phyloP scores from a whole-genome alignment of 2,329 filamentous ascomycete species.

The Pseudogymnoascus sp. region DNA sequence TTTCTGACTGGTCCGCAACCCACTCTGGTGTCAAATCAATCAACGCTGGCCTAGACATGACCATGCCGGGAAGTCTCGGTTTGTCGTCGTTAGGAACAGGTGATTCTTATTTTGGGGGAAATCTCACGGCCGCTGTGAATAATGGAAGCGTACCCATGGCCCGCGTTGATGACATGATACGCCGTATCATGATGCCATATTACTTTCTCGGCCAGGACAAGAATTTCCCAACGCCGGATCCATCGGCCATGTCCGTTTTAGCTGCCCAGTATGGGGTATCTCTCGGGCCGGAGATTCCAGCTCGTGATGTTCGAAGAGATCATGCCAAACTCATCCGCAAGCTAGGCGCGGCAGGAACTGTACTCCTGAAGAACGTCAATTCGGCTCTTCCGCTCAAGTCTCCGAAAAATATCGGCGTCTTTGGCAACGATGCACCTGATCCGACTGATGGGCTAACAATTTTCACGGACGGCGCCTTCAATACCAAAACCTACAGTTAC shows the following conservation, averaged over 20 bases:
- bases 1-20: slow-evolving; percentile 38
- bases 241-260: slow-evolving; percentile 43
- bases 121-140: slow-evolving; percentile 42
- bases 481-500: no score
- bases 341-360: slow-evolving; percentile 50
- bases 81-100: background rate
- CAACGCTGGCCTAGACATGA: slow-evolving; percentile 39
- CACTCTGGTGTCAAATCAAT: slow-evolving; percentile 35
- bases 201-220: slow-evolving; percentile 42
- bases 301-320: slow-evolving; percentile 42
- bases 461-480: slow-evolving; percentile 49
- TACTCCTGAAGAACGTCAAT: slow-evolving; percentile 63
- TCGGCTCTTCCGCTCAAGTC: slow-evolving; percentile 25
- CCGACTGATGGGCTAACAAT: slow-evolving; percentile 59
- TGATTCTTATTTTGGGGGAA: slow-evolving; percentile 11
- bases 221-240: slow-evolving; percentile 32
- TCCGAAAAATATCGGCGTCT: slow-evolving; percentile 49
- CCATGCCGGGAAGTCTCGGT: slow-evolving; percentile 33
- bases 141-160: slow-evolving; percentile 60
- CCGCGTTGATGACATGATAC: slow-evolving; percentile 59
- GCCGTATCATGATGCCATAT: slow-evolving; percentile 51
- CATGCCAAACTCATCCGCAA: slow-evolving; percentile 29
- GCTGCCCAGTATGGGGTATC: slow-evolving; percentile 35
- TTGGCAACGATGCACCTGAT: slow-evolving; percentile 57
- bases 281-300: slow-evolving; percentile 37